Evolutionary conservation across 2,329 filamentous ascomycete genomes (phyloP), one percentile per base, ranked within the genome.

Genomic region (Westerdykella aurantiaca): DNA sequence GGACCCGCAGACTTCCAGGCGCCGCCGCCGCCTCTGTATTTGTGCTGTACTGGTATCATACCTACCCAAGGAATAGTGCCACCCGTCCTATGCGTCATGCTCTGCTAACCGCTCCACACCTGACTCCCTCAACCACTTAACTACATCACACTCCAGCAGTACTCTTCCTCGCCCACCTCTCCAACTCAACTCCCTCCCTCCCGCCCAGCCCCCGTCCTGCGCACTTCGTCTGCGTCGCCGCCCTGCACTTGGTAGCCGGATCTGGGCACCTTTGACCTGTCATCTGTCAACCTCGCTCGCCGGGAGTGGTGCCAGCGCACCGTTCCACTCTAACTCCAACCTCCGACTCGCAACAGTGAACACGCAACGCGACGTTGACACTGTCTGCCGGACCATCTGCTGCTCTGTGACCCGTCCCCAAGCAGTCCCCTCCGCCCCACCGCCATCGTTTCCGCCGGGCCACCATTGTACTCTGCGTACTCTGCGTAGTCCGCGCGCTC

Each of bases 291-390:
- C 7, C 25, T 9, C 44, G 52, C 25, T 9, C 44, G 52, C 52
- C 51, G 56, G 46, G 46, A 56, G 52, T 62, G 58, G 61, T 60
- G 63, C 62, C 63, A 67, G 43, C 63, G 52, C 61, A 65, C 47
- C 50, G 46, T 47, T 47, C 47, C 45, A 38, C 45, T 45, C 34
- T 34, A 42, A 39, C 39, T 42, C 50, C 25, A 9, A 29, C 25
- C 25, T 29, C 25, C n/a, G n/a, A n/a, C n/a, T 4, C 25, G 25
- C 9, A 53, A 58, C 49, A 55, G 50, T 45, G 51, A 52, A 45
- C 53, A 58, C 49, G 54, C 57, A 21, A 54, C 49, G 54, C 57
- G 6, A 54, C 57, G 57, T 52, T 10, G 17, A 16, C 53, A 53
- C 51, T 48, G 55, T 53, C 56, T 45, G 39, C 33, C 55, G 58